phyloP scores from a whole-genome alignment of 1,284 basidiomycete genomes.

The Naganishia sp. region DNA sequence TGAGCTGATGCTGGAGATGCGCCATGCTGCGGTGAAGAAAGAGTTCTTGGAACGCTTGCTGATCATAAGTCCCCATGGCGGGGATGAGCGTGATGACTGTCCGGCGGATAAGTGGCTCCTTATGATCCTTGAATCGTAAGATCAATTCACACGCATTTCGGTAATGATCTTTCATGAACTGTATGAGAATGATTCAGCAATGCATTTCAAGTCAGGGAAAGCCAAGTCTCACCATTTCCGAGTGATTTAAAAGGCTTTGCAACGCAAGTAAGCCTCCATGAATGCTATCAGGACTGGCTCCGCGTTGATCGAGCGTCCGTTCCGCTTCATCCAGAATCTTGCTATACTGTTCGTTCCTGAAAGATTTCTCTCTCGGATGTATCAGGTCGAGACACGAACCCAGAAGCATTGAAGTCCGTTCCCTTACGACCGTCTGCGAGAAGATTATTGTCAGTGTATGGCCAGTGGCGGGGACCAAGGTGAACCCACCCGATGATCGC shows the following conservation, averaged over 20 bases:
- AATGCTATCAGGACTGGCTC: slow-evolving; percentile 71
- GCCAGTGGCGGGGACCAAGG: too few species aligned
- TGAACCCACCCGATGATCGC: slow-evolving; percentile 70
- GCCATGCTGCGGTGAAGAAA: slow-evolving; percentile 90
- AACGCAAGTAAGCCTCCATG: slow-evolving; percentile 93
- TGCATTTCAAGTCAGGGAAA: background rate
- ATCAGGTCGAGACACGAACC: slow-evolving; percentile 87
- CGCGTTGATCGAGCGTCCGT: slow-evolving; percentile 74
- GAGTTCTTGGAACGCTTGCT: slow-evolving; percentile 82
- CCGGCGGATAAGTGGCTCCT: slow-evolving; percentile 82
- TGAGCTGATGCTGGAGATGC: slow-evolving; percentile 81
- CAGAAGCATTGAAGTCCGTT: slow-evolving; percentile 85
- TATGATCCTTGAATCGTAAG: slow-evolving; percentile 80
- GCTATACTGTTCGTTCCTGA: slow-evolving; percentile 60
- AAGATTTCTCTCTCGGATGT: slow-evolving; percentile 57
- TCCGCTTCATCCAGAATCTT: slow-evolving; percentile 89
- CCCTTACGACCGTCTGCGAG: slow-evolving; percentile 65
- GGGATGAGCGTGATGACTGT: slow-evolving; percentile 94
- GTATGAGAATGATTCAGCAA: slow-evolving; percentile 27
- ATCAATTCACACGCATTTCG: slow-evolving; percentile 88
- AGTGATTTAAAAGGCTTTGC: slow-evolving; percentile 86
- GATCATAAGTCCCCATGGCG: slow-evolving; percentile 89
- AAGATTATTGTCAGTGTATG: background rate
- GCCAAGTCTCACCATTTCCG: slow-evolving; percentile 71
- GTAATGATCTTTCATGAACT: slow-evolving; percentile 95